Base-by-base conservation (phyloP, 768 basidiomycete genomes). In the Tricholomella constricta region DNA sequence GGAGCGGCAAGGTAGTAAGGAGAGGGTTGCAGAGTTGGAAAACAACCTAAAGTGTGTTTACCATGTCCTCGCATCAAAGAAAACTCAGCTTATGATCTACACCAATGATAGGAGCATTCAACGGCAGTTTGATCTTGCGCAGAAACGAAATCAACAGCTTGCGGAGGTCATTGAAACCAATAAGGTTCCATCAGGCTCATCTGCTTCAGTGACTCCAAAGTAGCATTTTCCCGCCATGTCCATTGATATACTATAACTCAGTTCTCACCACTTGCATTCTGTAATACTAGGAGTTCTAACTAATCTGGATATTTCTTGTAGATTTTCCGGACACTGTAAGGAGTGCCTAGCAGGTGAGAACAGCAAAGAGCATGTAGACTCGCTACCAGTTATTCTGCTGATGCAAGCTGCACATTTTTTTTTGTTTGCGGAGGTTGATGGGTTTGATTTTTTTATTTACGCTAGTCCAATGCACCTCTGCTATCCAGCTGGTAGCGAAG, bases 1-100 rank as follows among this genome's bases (percentile, higher is more conserved):
- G 49, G 94, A 96, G 75, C 77, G 91, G 54, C 95, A 98, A 63
- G 97, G 96, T 3, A 83, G 87, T 38, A 99, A 98, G 72, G 96
- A 98, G 71, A 73, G 91, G 19, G 74, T 89, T 1, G 60, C 68
- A 10, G 89, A 93, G 69, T 72, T 93, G 52, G 87, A 91, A 69
- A 83, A 67, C 48, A 83, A 81, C 61, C 69, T 91, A 57, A 89
- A 80, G 91, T 90, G 50, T 38, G 75, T 73, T 20, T 42, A 34
- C 2, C 25, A 1, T 6, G 34, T 34, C 9, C 14, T 52, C 12
- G n/a, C n/a, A n/a, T n/a, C n/a, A n/a, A n/a, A n/a, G n/a, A n/a
- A n/a, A n/a, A n/a, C n/a, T n/a, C n/a, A n/a, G n/a, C n/a, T n/a
- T n/a, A n/a, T n/a, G n/a, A n/a, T n/a, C n/a, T n/a, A n/a, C n/a